Base-by-base conservation (phyloP, 2,329 filamentous ascomycete species). In the Cladosporium halotolerans region DNA sequence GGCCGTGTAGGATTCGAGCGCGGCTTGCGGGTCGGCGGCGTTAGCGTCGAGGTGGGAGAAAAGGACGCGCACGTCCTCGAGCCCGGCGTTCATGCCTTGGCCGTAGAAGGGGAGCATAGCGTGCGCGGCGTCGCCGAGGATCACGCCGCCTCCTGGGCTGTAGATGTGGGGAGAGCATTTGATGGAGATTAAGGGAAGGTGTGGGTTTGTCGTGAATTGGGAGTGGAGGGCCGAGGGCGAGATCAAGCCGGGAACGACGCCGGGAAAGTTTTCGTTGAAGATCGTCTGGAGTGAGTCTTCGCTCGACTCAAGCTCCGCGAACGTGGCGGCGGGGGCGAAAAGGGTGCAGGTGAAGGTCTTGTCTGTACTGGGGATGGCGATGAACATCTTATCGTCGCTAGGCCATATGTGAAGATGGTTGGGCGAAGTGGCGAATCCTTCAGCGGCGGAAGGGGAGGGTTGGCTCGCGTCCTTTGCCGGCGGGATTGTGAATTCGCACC, bases 61-160 rank as follows among this genome's bases (percentile, higher is more conserved):
- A 1, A 99, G 80, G 4, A 95, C 84, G 7, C 87, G 84, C 10
- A 99, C 90, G 63, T 96, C 92, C 73, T 99, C 93, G 40, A 99
- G 81, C 0, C 93, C 93, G 0, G 93, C 88, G 66, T 99, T 99
- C 84, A 99, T 95, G 36, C 93, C 93, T 70, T 99, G 93, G 0
- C 93, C 93, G 69, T 97, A 99, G 71, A 99, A 99, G 0, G 93
- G 93, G 0, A 99, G 90, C 85, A 99, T 96, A 54, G 95, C 93
- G 68, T 99, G 93, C 0, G 93, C 91, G 7, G 93, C 90, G 67
- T 99, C 93, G 55, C 93, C 93, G 34, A 99, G 68, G 45, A 99
- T 89, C 55, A 95, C 89, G 40, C 48, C 48, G 32, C 80, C 89
- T 0, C 84, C 86, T 19, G 83, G 82, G 46, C 73, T 77, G 73